phyloP scores from a whole-genome alignment of 176 grass and related monocot species.

The Oryza officinalis region DNA sequence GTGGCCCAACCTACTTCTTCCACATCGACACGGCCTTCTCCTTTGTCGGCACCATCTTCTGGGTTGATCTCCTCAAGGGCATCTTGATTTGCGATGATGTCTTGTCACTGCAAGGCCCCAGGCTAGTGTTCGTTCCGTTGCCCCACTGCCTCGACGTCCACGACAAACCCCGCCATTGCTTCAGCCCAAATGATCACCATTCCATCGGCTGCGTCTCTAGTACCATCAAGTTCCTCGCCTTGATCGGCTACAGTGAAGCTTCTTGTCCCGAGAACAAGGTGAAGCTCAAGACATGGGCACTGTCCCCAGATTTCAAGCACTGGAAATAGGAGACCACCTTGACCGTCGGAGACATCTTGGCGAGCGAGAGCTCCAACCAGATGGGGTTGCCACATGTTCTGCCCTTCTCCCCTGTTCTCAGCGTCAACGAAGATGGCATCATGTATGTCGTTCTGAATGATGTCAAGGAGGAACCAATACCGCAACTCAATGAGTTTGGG shows the following conservation, averaged over 20 bases:
- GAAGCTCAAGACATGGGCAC: background rate
- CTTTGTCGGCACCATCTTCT: background rate
- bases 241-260: background rate
- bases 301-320: background rate
- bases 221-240: background rate
- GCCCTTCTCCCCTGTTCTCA: background rate
- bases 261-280: background rate
- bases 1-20: no score
- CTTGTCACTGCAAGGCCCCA: no score
- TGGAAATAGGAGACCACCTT: background rate
- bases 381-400: background rate
- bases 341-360: background rate
- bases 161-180: no score
- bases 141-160: no score
- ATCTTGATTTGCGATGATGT: background rate
- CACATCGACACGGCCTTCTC: background rate
- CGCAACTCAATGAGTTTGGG: background rate
- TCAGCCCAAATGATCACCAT: background rate
- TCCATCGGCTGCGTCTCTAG: background rate
- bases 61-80: constrained; percentile 1
- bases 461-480: background rate
- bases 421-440: background rate
- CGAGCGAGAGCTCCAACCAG: background rate
- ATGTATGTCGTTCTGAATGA: background rate
- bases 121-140: no score